Evolutionary conservation across 805 yeast species (phyloP), one percentile per base, ranked within the genome.

Genomic region (Kuraishia hungarica): DNA sequence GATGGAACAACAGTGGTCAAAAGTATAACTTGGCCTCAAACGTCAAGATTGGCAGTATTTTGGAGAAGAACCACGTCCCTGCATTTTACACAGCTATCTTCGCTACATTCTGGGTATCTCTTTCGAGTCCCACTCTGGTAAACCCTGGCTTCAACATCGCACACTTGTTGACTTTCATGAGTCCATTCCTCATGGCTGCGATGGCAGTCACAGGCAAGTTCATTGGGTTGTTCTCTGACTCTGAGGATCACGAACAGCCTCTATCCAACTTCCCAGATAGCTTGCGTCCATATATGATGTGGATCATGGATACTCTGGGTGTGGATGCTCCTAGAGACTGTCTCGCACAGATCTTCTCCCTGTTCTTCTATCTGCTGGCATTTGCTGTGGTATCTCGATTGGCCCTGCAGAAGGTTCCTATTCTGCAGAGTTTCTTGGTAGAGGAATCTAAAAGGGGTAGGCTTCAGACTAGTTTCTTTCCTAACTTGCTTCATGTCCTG

Each of bases 1-100:
- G 89, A 1, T 94, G 97, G 96, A 88, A 86, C 63, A 86, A 86
- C 60, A 83, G 93, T 53, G 98, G 98, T 0, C 97, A 92, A 64
- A 94, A 94, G 60, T 84, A 78, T 64, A 73, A 73, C 54, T 51
- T 69, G n/a, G 71, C 75, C 49, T 75, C 79, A 17, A 76, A 76
- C 20, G 67, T 74, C 51, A 82, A 82, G 48, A 60, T 86, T 3
- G 73, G 81, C 0, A 65, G 75, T 0, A 71, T 71, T 48, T 63
- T 91, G 2, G 59, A 66, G 20, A 22, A 28, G 13, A 21, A 50
- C 17, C 23, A 35, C 11, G 43, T 35, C 11, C 17, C 17, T 4
- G 43, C 43, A 35, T 35, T 35, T 15, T 35, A 35, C 17, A 10
- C n/a, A 13, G 43, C 43, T 13, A 17, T 35, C 3, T 8, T 35